Percentiles rank a stretch among this genome's conserved stretches.
Conservation (phyloP, 805 yeast species). For the Zygotorulaspora florentina region DNA sequence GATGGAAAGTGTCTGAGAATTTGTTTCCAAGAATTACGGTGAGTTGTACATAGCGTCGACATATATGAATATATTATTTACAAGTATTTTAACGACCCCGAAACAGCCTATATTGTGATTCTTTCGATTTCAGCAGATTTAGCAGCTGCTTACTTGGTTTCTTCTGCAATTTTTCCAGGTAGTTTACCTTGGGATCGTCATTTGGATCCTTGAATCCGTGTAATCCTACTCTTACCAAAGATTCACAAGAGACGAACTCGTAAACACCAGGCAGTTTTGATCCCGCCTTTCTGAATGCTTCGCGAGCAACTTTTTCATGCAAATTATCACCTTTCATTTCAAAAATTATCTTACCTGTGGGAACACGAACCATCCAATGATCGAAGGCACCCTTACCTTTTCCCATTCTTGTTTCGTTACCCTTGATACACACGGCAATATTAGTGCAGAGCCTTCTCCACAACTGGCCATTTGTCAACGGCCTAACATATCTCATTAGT, state of each 20-base stretch:
- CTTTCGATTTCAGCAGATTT: slow-evolving; percentile 48
- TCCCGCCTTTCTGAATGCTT: slow-evolving; percentile 84
- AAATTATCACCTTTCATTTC: slow-evolving; percentile 72
- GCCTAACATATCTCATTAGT: slow-evolving; percentile 77
- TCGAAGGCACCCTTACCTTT: slow-evolving; percentile 98
- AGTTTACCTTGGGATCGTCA: slow-evolving; percentile 45
- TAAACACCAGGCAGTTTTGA: slow-evolving; percentile 89
- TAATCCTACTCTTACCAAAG: slow-evolving; percentile 70
- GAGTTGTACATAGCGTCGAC: no score
- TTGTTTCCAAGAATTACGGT: not conserved
- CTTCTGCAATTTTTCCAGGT: slow-evolving; percentile 47
- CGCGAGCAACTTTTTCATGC: slow-evolving; percentile 87
- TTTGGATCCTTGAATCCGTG: slow-evolving; percentile 44
- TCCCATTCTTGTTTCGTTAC: slow-evolving; percentile 99
- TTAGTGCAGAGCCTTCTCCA: slow-evolving; percentile 80
- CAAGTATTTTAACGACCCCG: slow-evolving; percentile 49
- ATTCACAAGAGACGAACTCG: slow-evolving; percentile 68
- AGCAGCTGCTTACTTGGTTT: slow-evolving; percentile 64
- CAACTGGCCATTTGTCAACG: slow-evolving; percentile 55
- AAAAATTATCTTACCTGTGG: slow-evolving; percentile 89
- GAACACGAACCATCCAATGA: slow-evolving; percentile 95
- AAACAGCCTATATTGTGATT: slow-evolving; percentile 52
- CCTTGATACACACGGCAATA: slow-evolving; percentile 90
- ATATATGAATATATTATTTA: slow-evolving; percentile 1
- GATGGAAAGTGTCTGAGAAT: slow-evolving; percentile 40